Base-by-base conservation (phyloP, 768 basidiomycete species). In the Lactarius pseudohatsudake region DNA sequence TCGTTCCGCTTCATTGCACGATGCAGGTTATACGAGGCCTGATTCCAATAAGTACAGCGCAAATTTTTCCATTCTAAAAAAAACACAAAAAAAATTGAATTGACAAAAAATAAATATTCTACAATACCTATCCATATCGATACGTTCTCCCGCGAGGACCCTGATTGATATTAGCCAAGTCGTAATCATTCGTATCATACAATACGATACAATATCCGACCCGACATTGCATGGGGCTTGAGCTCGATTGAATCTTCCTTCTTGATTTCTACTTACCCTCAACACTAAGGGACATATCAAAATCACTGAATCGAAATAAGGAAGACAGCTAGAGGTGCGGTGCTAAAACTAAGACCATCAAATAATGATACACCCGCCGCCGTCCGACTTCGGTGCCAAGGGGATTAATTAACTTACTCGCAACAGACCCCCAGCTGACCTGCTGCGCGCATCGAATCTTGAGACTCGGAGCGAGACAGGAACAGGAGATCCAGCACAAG, bases 1-100 rank as follows among this genome's bases (percentile, higher is more conserved):
- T 56, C 55, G 30, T 56, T 56, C 55, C 55, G 55, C 55, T 56
- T 56, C 55, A 34, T 56, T 34, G 55, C 20, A 56, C 55, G 55
- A 20, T 10, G 32, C 30, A 26, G 22, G 10, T n/a, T 13, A 22
- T 50, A 50, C 47, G 45, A 10, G 8, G 4, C n/a, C 45, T 43
- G 38, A 15, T 15, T 16, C 9, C 45, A 22, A 47, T 45, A 13
- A 47, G 45, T 47, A 11, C 45, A 47, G 45, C 45, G 11, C 45
- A n/a, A 47, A 10, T 11, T 50, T 50, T 50, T 53, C 50, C 26
- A 15, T 26, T 53, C 2, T 28, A 2, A 3, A 1, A 11, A 53
- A 26, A 53, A 4, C 15, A 40, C 15, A 4, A 22, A 26, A 50
- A 15, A 26, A 26, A 26, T 22, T 13, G 22, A 50, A 50, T n/a